Evolutionary conservation across 2,329 filamentous ascomycete genomes (phyloP), one percentile per base, ranked within the genome.

Genomic region (Arthroderma sp.): DNA sequence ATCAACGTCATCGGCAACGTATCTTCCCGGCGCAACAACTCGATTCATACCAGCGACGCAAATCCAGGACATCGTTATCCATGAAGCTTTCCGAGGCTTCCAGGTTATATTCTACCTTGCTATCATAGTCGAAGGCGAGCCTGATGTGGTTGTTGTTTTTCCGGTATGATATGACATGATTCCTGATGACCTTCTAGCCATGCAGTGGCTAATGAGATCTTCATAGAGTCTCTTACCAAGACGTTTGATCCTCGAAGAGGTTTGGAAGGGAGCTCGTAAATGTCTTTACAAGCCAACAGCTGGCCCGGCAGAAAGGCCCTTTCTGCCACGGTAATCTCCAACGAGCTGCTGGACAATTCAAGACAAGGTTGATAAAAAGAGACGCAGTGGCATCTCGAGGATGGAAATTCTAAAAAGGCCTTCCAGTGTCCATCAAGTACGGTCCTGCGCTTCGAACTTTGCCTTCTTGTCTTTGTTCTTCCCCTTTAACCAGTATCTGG

Each of bases 1-100:
- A 2, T 82, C 77, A 5, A 82, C 80, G 1, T 80, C 78, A 29
- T 79, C 80, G 6, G 64, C 73, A 1, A 82, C 79, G 6, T 86
- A 85, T 56, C 70, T 88, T 5, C 71, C 72, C 33, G 69, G 70
- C 6, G 66, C 75, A 2, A 71, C 73, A 1, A 83, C 78, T n/a
- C 69, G 80, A 41, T 86, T 85, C 62, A 96, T 98, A 48, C 89
- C 91, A 0, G 94, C 89, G 0, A 84, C 83, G 38, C 81, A 86
- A 64, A 93, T 98, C 47, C 85, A 85, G 59, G 91, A 98, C 61
- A 82, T 98, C 46, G 78, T 95, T 44, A 84, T 98, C 42, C 87
- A 95, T 61, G 91, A 98, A 69, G 91, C 88, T 3, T 96, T 96
- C 64, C 78, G 78, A 46, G 88, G 88, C 0, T 94, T 95, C 57